Percentiles rank a stretch among this genome's conserved stretches.
Conservation (phyloP, 139 green algal genomes). For the Yamagishiella unicocca region DNA sequence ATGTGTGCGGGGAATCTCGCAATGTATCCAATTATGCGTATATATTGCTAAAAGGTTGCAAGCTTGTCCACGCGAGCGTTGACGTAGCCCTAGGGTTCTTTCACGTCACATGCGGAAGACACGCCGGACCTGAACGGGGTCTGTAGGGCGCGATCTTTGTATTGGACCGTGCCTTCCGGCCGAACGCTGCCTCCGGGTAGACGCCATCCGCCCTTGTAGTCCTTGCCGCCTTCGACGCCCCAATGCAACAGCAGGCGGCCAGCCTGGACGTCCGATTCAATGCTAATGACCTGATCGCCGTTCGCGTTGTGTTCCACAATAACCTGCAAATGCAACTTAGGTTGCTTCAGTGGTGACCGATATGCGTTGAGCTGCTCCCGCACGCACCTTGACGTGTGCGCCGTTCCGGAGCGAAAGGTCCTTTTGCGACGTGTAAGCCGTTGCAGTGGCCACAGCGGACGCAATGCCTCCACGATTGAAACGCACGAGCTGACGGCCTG, state of each 20-base stretch:
- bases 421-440: neutral
- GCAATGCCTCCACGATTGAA: neutral
- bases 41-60: too few relatives aligned
- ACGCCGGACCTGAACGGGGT: conserved; percentile 80
- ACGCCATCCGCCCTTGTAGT: conserved; percentile 91
- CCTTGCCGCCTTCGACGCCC: conserved; percentile 88
- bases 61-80: too few relatives aligned
- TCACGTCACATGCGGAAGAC: neutral
- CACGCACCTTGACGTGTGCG: conserved; percentile 21
- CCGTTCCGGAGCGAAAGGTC: conserved; percentile 34
- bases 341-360: neutral
- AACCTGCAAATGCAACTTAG: conserved; percentile 47
- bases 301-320: conserved; percentile 38
- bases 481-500: neutral
- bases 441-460: neutral
- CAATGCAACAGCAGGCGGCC: conserved; percentile 91
- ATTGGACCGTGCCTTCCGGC: conserved; percentile 88
- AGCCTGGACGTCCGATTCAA: conserved; percentile 59
- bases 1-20: too few relatives aligned
- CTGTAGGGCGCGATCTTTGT: conserved; percentile 97
- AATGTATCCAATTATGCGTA: too few relatives aligned
- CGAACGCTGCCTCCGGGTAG: conserved; percentile 72
- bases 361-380: neutral
- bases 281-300: conserved; percentile 52
- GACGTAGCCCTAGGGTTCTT: conserved; percentile 21